phyloP scores from a whole-genome alignment of 75 land plant genomes.

The Picea glauca region DNA sequence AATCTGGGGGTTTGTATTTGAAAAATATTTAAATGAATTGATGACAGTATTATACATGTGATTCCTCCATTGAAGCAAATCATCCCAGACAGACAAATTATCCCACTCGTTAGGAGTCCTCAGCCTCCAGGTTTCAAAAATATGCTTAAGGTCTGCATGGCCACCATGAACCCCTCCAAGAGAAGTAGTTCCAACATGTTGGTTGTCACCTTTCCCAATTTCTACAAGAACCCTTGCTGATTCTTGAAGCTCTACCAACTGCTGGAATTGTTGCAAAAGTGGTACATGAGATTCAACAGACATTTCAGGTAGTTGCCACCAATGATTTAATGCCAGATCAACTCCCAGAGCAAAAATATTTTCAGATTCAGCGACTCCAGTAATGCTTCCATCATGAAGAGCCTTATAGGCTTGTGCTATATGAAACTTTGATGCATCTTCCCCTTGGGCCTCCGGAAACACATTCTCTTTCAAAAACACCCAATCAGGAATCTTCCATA shows the following conservation, averaged over 20 bases:
- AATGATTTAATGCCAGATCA: slow-evolving; percentile 90
- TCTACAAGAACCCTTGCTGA: slow-evolving; percentile 83
- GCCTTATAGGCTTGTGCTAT: slow-evolving; percentile 84
- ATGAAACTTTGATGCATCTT: slow-evolving; percentile 84
- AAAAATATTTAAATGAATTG: slow-evolving; percentile 94
- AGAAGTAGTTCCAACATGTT: slow-evolving; percentile 45
- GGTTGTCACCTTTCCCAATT: slow-evolving; percentile 79
- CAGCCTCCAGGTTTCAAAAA: slow-evolving; percentile 97
- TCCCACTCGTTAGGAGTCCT: slow-evolving; percentile 99
- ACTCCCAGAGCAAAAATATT: slow-evolving; percentile 75
- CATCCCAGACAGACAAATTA: slow-evolving; percentile 94
- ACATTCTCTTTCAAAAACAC: slow-evolving; percentile 75
- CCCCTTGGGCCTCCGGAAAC: slow-evolving; percentile 94
- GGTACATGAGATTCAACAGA: slow-evolving; percentile 86
- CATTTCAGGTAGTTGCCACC: slow-evolving; percentile 99
- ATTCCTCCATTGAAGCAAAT: slow-evolving; percentile 97
- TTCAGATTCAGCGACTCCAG: slow-evolving; percentile 87
- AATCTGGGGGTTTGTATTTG: slow-evolving; percentile 72
- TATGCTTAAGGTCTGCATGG: slow-evolving; percentile 90
- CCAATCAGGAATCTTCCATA: slow-evolving; percentile 96
- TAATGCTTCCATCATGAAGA: slow-evolving; percentile 54
- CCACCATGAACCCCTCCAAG: slow-evolving; percentile 49
- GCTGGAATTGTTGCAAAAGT: slow-evolving; percentile 98
- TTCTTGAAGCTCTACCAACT: slow-evolving; percentile 97
- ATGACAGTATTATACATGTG: slow-evolving; percentile 94